Evolutionary conservation across 208 protist genomes (phyloP).

Genomic region (Acanthamoeba lenticulata): DNA sequence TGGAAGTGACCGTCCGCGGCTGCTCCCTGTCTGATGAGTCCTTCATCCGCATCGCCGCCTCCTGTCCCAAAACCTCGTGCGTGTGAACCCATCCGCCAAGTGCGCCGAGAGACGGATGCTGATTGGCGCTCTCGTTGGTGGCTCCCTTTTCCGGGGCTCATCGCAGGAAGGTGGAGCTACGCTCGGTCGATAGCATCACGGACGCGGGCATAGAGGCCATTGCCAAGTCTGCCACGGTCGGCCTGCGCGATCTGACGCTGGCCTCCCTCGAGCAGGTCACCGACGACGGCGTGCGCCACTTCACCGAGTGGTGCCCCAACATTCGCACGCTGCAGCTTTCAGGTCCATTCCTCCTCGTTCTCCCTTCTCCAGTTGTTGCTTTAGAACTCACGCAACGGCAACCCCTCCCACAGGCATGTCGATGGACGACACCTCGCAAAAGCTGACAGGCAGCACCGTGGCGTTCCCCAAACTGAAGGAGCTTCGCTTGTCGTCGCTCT

Average conservation of each 20-base stretch:
- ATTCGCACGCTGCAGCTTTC: neutral
- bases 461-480: neutral
- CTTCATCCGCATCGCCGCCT: neutral
- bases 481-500: neutral
- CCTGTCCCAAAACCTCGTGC: neutral
- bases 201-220: constrained; percentile 9
- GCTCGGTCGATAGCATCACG: neutral
- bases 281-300: neutral
- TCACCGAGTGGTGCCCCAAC: neutral
- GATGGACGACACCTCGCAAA: neutral
- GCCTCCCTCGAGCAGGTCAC: neutral
- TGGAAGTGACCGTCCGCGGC: neutral
- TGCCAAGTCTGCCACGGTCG: neutral
- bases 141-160: neutral
- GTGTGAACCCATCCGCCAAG: too few relatives aligned
- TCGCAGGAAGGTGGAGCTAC: neutral
- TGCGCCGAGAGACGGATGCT: too few relatives aligned
- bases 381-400: neutral
- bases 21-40: neutral
- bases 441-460: neutral
- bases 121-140: neutral
- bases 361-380: too few relatives aligned
- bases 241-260: neutral
- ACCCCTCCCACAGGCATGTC: neutral
- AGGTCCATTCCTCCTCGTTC: neutral